Evolutionary conservation across 371 early-diverging fungal genomes (phyloP).

Genomic region (Lichtheimia ramosa): DNA sequence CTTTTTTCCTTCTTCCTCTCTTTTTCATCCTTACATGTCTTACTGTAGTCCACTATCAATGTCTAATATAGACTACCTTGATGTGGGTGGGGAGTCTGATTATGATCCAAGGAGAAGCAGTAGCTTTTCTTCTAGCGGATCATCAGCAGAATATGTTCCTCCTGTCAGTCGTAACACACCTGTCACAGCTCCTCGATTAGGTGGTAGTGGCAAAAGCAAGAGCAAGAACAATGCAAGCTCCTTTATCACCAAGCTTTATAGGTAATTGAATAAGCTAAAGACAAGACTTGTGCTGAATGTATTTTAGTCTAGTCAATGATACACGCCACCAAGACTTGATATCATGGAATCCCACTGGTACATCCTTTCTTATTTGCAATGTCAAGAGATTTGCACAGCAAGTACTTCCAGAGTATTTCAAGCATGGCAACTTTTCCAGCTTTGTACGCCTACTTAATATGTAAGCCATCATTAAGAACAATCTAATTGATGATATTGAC

Average conservation of each 20-base stretch:
- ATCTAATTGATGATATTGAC: neutral
- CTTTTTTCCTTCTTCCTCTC: too few species aligned
- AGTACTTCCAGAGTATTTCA: constrained; percentile 76
- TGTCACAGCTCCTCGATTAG: too few species aligned
- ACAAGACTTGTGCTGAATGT: neutral
- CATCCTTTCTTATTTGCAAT: constrained; percentile 87
- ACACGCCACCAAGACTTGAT: constrained; percentile 71
- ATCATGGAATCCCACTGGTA: constrained; percentile 78
- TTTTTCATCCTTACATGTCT: too few species aligned
- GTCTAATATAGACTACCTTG: constrained; percentile 7
- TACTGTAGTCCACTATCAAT: neutral
- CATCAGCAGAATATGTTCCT: constrained; percentile 2
- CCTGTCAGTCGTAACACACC: neutral
- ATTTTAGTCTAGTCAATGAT: constrained; percentile 74
- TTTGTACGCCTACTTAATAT: constrained; percentile 87
- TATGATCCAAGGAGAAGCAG: neutral
- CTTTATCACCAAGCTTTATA: constrained; percentile 28
- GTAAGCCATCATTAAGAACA: constrained; percentile 19
- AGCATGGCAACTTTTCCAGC: constrained; percentile 78
- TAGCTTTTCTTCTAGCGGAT: constrained; percentile 5
- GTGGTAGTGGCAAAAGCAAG: neutral
- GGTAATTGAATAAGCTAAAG: constrained; percentile 12
- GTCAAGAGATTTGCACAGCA: constrained; percentile 80
- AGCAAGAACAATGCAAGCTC: constrained; percentile 15
- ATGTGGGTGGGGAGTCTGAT: neutral